A percentile compares a stretch with the other conserved stretches of the same genome.
phyloP scores from a whole-genome alignment of 192 early-diverging fungal genomes.

The Podila minutissima region DNA sequence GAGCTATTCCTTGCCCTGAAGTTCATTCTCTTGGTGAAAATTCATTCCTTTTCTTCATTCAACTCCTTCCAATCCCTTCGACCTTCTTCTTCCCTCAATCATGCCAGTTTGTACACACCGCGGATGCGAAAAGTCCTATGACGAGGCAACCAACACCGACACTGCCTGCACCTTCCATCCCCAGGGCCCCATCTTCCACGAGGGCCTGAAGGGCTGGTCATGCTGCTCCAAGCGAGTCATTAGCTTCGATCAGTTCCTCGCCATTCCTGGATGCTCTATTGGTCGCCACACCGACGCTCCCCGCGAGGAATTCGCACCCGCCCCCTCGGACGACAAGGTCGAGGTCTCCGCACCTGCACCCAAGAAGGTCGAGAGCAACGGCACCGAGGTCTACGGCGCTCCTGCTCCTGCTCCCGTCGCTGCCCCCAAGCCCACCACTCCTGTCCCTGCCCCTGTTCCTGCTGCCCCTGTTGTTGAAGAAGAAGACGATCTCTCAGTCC shows the following conservation, averaged over 20 bases:
- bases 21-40: not conserved
- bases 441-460: conserved; percentile 35
- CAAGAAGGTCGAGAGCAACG: conserved; percentile 13
- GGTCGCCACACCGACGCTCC: conserved; percentile 72
- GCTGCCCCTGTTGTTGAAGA: conserved; percentile 69
- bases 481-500: conserved; percentile 79
- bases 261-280: conserved; percentile 84
- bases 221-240: conserved; percentile 92
- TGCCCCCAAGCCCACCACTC: conserved; percentile 24
- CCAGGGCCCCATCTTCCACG: conserved; percentile 94
- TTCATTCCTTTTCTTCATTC: conserved; percentile 6
- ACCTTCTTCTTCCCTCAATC: conserved; percentile 13
- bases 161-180: conserved; percentile 91
- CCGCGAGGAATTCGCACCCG: conserved; percentile 33
- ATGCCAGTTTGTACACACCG: conserved; percentile 76
- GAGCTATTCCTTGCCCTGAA: too few species aligned
- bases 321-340: conserved; percentile 27
- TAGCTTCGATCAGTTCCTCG: conserved; percentile 94
- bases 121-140: conserved; percentile 90
- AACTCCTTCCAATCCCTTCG: not conserved
- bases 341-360: conserved; percentile 18
- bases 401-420: conserved; percentile 28
- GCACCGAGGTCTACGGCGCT: conserved; percentile 52
- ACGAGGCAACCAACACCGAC: conserved; percentile 76
- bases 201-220: conserved; percentile 94